Percentiles rank a stretch among this genome's conserved stretches.
phyloP scores from a whole-genome alignment of 345 rosid genomes.

The Arabidopsis suecica region DNA sequence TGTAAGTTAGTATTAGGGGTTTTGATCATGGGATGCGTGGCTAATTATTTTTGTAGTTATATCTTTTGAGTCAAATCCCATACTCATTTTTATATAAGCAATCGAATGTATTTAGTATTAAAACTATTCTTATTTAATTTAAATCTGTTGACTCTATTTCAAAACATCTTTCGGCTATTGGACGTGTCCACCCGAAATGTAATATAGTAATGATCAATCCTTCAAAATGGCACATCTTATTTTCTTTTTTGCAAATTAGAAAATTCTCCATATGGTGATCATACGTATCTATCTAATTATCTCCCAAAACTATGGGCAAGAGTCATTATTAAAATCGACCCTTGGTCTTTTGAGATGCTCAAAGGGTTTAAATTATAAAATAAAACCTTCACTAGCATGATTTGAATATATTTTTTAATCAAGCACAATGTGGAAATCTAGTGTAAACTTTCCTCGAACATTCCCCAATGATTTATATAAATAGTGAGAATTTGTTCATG shows the following conservation, averaged over 20 bases:
- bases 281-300: conserved; percentile 21
- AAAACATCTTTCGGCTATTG: conserved; percentile 42
- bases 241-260: neutral
- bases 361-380: conserved; percentile 29
- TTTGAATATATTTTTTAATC: conserved; percentile 24
- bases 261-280: neutral
- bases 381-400: conserved; percentile 33
- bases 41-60: neutral
- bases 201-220: conserved; percentile 9
- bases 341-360: conserved; percentile 38
- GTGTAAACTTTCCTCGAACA: conserved; percentile 26
- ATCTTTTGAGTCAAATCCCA: conserved; percentile 19
- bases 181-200: conserved; percentile 26
- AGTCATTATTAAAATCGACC: conserved; percentile 36
- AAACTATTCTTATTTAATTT: neutral
- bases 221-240: neutral
- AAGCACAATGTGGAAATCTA: conserved; percentile 30
- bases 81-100: conserved; percentile 2
- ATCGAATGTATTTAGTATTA: neutral
- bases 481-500: conserved; percentile 24
- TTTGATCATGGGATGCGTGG: conserved; percentile 12
- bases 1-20: neutral
- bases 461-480: conserved; percentile 13
- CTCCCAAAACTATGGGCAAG: conserved; percentile 43
- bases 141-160: conserved; percentile 11